These are phyloP conservation scores for Colletotrichum simmondsii DNA, from an alignment of 2,329 filamentous ascomycete genomes.

Conservation along the genomic window DNA sequence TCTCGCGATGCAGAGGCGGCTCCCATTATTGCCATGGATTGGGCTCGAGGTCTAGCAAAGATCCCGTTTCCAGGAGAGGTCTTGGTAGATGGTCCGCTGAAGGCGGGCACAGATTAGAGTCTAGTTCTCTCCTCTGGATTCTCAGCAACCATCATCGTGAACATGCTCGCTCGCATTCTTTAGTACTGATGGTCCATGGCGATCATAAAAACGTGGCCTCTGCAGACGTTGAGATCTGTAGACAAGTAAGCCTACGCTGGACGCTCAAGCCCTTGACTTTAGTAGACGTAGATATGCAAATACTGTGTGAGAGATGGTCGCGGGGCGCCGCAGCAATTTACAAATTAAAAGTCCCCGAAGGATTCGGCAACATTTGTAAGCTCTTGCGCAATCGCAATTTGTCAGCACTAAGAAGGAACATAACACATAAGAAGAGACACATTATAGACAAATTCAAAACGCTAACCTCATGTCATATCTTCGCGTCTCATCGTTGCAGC, in stretches of 20 bases:
- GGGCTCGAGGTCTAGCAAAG: conserved; percentile 26
- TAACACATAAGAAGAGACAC: neutral
- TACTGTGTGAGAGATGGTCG: neutral
- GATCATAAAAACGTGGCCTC: no score
- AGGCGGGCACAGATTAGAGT: neutral
- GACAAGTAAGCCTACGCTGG: neutral
- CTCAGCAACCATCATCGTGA: neutral
- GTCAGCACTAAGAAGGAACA: neutral
- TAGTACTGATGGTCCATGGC: neutral
- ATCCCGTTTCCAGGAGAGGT: conserved; percentile 22
- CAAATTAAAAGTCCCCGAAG: neutral
- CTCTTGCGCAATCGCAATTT: neutral
- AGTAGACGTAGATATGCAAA: neutral
- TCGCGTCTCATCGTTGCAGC: neutral
- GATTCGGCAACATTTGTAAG: neutral
- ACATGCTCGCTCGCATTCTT: neutral
- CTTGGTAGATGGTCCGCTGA: conserved; percentile 9
- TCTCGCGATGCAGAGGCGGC: conserved; percentile 18
- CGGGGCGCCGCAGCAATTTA: no score
- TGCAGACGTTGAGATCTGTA: no score
- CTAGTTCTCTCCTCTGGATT: neutral
- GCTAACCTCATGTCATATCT: neutral
- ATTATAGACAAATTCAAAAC: neutral
- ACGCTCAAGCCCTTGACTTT: neutral
- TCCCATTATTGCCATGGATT: conserved; percentile 21